Conservation (phyloP, 2,329 filamentous ascomycete genomes). For the Trichoderma hamatum region DNA sequence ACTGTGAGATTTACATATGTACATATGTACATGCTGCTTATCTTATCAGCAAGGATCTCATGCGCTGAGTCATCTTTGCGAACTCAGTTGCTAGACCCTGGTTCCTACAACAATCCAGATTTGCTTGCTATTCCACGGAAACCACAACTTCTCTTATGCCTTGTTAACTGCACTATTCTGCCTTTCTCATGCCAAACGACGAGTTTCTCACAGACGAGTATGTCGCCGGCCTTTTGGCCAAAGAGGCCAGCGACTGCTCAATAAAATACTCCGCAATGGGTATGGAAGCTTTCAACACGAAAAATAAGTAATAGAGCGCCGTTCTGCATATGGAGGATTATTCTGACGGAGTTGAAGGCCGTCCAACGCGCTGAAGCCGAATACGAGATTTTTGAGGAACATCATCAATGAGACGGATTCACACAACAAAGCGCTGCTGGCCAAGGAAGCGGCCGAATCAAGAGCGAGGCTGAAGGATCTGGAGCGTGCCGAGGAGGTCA, state of each 20-base stretch:
- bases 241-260: conserved; percentile 76
- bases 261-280: conserved; percentile 76
- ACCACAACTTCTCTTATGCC: neutral
- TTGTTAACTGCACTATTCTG: neutral
- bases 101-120: neutral
- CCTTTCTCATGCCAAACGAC: conserved; percentile 46
- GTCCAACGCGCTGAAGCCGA: conserved; percentile 77
- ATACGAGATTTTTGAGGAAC: conserved; percentile 84
- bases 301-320: conserved; percentile 49
- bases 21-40: no score
- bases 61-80: conserved; percentile 18
- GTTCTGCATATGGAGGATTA: neutral
- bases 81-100: neutral
- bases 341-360: conserved; percentile 50
- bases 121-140: neutral
- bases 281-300: conserved; percentile 62
- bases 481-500: conserved; percentile 51
- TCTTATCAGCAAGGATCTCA: conserved; percentile 10
- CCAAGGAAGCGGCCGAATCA: conserved; percentile 81
- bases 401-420: conserved; percentile 85
- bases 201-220: conserved; percentile 73
- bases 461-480: conserved; percentile 68
- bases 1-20: conserved; percentile 28
- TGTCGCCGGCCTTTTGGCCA: conserved; percentile 75
- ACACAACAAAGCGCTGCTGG: conserved; percentile 85